Base-by-base conservation (phyloP, 2,329 filamentous ascomycete genomes). In the Hymenoscyphus albidus region DNA sequence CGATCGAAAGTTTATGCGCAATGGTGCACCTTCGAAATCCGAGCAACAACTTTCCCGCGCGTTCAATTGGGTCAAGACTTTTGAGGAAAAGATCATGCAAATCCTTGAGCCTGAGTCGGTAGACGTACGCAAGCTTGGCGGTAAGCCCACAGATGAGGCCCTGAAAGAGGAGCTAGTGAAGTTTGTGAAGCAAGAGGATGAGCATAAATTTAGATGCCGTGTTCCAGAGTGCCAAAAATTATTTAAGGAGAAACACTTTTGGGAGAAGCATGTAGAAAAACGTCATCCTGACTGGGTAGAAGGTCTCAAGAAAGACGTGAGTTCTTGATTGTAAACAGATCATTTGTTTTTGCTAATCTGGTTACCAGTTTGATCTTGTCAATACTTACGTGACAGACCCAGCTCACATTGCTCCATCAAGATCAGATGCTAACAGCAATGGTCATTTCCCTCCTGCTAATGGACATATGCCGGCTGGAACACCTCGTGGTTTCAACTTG, bases 31-130 rank as follows among this genome's bases (percentile, higher is more conserved):
- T 31, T 87, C 83, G 60, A 97, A 96, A 80, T 87, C 88, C 4
- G 93, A 97, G 73, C 92, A 96, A 76, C 95, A 98, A 75, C 85
- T 98, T 14, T 91, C 96, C 73, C 89, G 93, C 64, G 95, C 95
- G 0, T 98, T 93, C 80, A 99, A 98, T 74, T 99, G 96, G 95
- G 96, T 99, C 66, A 96, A 91, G 80, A 98, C 95, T 0, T 99
- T 97, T 73, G 95, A 99, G 75, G 95, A 99, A 74, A 99, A 99
- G 80, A 84, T 99, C 61, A 82, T 92, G 75, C 93, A 97, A 76
- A 90, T 98, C 58, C 83, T 99, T 14, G 94, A 98, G 70, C 95
- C 95, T 0, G 91, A 95, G 62, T 88, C 88, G 59, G 90, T 91
- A 31, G 93, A 98, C 74, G 81, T 98, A 54, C 88, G 88, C 76